Evolutionary conservation across 371 early-diverging fungal species (phyloP), one percentile per base, ranked within the genome.

Genomic region (Mortierella sp.): DNA sequence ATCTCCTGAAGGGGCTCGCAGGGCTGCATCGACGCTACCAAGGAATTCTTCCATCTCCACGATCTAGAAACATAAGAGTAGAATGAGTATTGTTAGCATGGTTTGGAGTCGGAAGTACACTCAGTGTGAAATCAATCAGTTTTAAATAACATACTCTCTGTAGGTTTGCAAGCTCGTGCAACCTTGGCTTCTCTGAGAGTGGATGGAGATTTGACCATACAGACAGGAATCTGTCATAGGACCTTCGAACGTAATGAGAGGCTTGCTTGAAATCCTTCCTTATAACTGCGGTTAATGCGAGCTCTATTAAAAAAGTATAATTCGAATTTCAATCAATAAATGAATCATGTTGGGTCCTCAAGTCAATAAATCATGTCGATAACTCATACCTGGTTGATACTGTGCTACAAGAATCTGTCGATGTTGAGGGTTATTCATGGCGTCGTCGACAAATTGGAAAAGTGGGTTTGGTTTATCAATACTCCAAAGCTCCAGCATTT

Each of bases 1-100:
- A 28, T 75, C 60, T 0, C 61, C 29, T 12, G 32, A 28, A 2
- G 69, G 57, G 1, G 80, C 61, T 51, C 86, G 81, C 31, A 86
- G 55, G 8, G 79, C 79, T 5, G 32, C 55, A n/a, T 85, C 83
- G 5, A 83, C 72, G 9, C 87, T 49, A 13, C 61, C 70, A 6
- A 90, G 58, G 56, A 88, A 91, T 37, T 91, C 93, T 45, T 89
- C 91, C 64, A 90, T 51, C 72, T 92, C 93, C 0, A 86, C 88
- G 13, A 86, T 85, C 92, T 91, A 68, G 15, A 19, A 59, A 10
- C 17, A 51, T 35, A 31, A 40, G 35, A 42, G 29, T 40, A n/a
- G 17, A n/a, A 58, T 8, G 35, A 31, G 47, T 7, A n/a, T 47
- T n/a, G n/a, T n/a, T 47, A 47, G n/a, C n/a, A 3, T 8, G n/a